phyloP scores from a whole-genome alignment of 306 rosid genomes.

The Leucaena leucocephala region DNA sequence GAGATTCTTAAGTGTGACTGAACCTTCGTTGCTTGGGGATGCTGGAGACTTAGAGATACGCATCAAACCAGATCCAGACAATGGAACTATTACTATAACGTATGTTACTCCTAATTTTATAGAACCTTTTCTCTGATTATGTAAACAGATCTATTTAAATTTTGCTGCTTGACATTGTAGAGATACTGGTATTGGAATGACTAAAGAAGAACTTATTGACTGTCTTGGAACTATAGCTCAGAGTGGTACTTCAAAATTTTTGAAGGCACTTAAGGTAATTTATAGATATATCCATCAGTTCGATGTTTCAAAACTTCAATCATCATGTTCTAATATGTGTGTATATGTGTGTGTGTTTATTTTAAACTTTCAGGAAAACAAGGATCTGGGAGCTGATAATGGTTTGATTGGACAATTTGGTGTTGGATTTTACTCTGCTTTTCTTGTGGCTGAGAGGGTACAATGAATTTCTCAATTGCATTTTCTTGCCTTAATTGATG shows the following conservation, averaged over 20 bases:
- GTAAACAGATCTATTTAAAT: constrained; percentile 19
- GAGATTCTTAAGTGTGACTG: constrained; percentile 95
- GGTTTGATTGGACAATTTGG: constrained; percentile 96
- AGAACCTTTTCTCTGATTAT: not conserved
- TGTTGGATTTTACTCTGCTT: constrained; percentile 97
- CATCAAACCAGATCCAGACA: constrained; percentile 83
- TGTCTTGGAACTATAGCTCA: constrained; percentile 99
- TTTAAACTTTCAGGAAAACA: constrained; percentile 61
- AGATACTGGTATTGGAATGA: constrained; percentile 98
- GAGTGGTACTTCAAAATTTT: constrained; percentile 98
- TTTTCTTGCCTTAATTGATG: constrained; percentile 1
- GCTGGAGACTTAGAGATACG: constrained; percentile 87
- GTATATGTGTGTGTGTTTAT: accelerated
- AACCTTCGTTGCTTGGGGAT: constrained; percentile 91
- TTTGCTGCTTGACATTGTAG: constrained; percentile 40
- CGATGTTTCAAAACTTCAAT: constrained; percentile 15
- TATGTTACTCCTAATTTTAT: constrained; percentile 38
- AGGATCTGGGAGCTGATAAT: constrained; percentile 89
- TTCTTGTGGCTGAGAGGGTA: constrained; percentile 98
- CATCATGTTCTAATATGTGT: not conserved
- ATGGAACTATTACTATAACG: constrained; percentile 88
- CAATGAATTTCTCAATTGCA: constrained; percentile 22
- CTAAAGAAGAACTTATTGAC: constrained; percentile 87
- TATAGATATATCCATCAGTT: not conserved
- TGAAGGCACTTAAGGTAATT: constrained; percentile 88